These are phyloP conservation scores for Dactylis glomerata DNA, from an alignment of 176 grass and related monocot genomes.

Conservation along the genomic window DNA sequence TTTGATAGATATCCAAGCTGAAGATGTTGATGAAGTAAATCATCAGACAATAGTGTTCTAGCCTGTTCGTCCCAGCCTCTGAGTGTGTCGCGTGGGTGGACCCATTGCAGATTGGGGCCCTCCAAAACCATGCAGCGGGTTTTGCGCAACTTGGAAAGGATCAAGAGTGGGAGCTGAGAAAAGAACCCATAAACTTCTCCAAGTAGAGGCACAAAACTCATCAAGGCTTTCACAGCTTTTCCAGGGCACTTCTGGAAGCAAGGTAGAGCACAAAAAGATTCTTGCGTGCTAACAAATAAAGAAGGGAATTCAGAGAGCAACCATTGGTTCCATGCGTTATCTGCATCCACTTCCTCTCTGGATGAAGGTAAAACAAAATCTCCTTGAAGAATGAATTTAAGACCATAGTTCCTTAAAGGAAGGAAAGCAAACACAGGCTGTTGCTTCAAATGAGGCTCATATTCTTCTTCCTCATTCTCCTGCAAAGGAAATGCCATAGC, in stretches of 20 bases:
- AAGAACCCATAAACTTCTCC: constrained; percentile 16
- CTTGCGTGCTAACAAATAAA: not conserved
- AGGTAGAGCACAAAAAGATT: not conserved
- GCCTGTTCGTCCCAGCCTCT: constrained; percentile 8
- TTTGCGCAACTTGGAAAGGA: constrained; percentile 6
- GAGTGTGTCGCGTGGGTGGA: constrained; percentile 4
- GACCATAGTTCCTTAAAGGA: constrained; percentile 1
- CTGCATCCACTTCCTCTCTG: constrained; percentile 7
- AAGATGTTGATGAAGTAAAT: not conserved
- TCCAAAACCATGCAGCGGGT: constrained; percentile 1
- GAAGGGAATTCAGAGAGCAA: not conserved
- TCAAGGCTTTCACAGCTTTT: not conserved
- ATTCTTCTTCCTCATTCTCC: not conserved
- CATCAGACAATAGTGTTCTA: not conserved
- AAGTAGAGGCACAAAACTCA: constrained; percentile 4
- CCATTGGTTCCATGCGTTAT: constrained; percentile 6
- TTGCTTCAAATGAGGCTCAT: constrained; percentile 7
- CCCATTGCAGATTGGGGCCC: not conserved
- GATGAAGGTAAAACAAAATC: constrained; percentile 16
- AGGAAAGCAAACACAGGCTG: constrained; percentile 18
- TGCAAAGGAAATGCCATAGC: constrained; percentile 10
- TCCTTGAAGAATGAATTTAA: constrained; percentile 18
- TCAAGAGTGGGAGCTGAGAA: constrained; percentile 9
- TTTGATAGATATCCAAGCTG: not conserved
- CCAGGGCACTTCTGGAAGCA: not conserved